These are phyloP conservation scores for Penicillium dipodomyicola DNA, from an alignment of 495 filamentous ascomycete genomes.

Conservation along the genomic window DNA sequence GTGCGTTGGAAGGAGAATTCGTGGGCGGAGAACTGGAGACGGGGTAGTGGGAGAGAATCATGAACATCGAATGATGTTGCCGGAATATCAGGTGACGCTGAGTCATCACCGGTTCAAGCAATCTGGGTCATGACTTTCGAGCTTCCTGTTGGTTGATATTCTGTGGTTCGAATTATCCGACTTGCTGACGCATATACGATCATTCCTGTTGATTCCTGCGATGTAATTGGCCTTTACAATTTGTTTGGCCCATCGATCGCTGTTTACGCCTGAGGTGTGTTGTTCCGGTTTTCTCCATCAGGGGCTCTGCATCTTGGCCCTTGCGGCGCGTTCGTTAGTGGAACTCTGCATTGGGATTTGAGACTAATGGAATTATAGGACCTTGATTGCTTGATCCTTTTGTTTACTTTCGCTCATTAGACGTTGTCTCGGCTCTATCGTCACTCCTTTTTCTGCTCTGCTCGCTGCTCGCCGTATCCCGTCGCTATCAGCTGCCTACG, in stretches of 20 bases:
- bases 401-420: slow-evolving; percentile 13
- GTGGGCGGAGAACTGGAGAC: slow-evolving; percentile 19
- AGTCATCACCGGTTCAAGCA: slow-evolving; percentile 28
- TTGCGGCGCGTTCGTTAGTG: slow-evolving; percentile 18
- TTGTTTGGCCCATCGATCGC: slow-evolving; percentile 10
- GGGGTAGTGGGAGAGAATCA: slow-evolving; percentile 35
- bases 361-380: slow-evolving; percentile 13
- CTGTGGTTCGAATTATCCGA: slow-evolving; percentile 2
- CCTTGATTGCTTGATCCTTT: slow-evolving; percentile 7
- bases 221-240: slow-evolving; percentile 20
- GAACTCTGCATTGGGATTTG: neutral
- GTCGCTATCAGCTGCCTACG: neutral
- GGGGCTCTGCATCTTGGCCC: slow-evolving; percentile 17
- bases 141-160: slow-evolving; percentile 11
- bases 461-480: slow-evolving; percentile 3
- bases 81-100: slow-evolving; percentile 23
- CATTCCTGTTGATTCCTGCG: slow-evolving; percentile 13
- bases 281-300: slow-evolving; percentile 18
- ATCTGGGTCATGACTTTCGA: slow-evolving; percentile 8
- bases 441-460: slow-evolving; percentile 22
- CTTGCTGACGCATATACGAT: slow-evolving; percentile 9
- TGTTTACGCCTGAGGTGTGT: slow-evolving; percentile 14
- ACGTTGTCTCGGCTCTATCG: slow-evolving; percentile 1
- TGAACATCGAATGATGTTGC: slow-evolving; percentile 40
- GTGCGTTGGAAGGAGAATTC: slow-evolving; percentile 17